Base-by-base conservation (phyloP, 2,329 filamentous ascomycete species). In the Aspergillus sp. region DNA sequence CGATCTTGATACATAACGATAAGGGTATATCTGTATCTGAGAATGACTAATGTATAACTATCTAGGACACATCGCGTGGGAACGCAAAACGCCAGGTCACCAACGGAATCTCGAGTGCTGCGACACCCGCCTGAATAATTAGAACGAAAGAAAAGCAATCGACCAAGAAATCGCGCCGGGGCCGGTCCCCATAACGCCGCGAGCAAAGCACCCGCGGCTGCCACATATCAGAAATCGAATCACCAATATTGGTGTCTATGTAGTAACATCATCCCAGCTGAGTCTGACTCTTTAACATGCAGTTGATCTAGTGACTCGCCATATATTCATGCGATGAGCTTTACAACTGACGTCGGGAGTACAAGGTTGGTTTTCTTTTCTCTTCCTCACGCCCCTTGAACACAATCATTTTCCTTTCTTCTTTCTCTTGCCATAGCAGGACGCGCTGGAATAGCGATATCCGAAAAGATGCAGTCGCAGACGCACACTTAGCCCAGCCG, bases 321-420 rank as follows among this genome's bases (percentile, higher is more conserved):
- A 33, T 31, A 32, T n/a, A 42, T 32, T 33, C 26, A 33, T 40
- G 37, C 42, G 45, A 46, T 45, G 52, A 53, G 45, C 46, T 41
- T 50, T 33, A 33, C 48, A 43, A 42, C 41, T 44, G 43, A 46
- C 46, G 57, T 52, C 42, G 47, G 47, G 43, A 58, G 53, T 56
- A 58, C 55, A 60, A 67, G 63, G 63, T 67, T 63, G 59, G 64
- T 67, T 52, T 57, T 51, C 45, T 50, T 53, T 47, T 51, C 44
- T 45, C 45, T 39, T 49, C 53, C 46, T 50, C 48, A 47, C 47
- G 26, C 5, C 26, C 27, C 13, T 38, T 19, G 19, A 19, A 28
- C 29, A 38, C 7, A 9, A 26, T n/a, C 36, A 7, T 38, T 38
- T 8, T 38, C 11, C 29, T 3, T 46, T 37, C 42, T 45, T 19